Evolutionary conservation across 371 early-diverging fungal species (phyloP), one percentile per base, ranked within the genome.

Genomic region (Coemansia sp.): DNA sequence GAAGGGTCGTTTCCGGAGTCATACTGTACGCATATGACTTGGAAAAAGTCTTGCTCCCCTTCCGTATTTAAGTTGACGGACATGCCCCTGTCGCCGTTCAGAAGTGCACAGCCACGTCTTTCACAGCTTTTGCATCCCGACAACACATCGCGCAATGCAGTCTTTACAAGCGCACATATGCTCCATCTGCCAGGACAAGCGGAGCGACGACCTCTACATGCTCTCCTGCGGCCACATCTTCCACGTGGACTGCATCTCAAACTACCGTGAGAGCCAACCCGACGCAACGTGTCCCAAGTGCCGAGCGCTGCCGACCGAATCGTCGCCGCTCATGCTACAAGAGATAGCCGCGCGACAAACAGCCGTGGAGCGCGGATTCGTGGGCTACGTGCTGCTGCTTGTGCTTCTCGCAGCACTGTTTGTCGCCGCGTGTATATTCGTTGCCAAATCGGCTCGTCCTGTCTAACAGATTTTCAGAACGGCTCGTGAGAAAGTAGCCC

Each of bases 401-500:
- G 8, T 45, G 9, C 7, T 55, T 11, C 14, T 14, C 14, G 55
- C 31, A 14, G 40, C 30, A 12, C 16, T 55, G 1, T 55, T 55
- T 31, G 41, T 40, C 20, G 39, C 55, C 8, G 36, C 26, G 36
- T 53, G 54, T 16, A 53, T 53, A 16, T 33, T 53, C 20, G n/a
- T 47, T 47, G 20, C 47, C 3, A n/a, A 16, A 9, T n/a, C n/a
- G 45, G 47, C 9, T 26, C 45, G 69, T 57, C 64, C 71, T 65
- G 20, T 78, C 79, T 26, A 90, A 91, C 55, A 90, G 54, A 59
- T 83, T 88, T 47, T 88, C 82, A 68, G 91, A 95, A 77, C 85
- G 86, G 40, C 90, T 88, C 2, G 90, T 90, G 20, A 93, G 83
- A 49, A 90, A 89, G 61, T 89, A 57, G 0, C 90, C 89, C 0